Evolutionary conservation across 805 yeast species (phyloP), one percentile per base, ranked within the genome.

Genomic region (Gaillardinia entomophila): DNA sequence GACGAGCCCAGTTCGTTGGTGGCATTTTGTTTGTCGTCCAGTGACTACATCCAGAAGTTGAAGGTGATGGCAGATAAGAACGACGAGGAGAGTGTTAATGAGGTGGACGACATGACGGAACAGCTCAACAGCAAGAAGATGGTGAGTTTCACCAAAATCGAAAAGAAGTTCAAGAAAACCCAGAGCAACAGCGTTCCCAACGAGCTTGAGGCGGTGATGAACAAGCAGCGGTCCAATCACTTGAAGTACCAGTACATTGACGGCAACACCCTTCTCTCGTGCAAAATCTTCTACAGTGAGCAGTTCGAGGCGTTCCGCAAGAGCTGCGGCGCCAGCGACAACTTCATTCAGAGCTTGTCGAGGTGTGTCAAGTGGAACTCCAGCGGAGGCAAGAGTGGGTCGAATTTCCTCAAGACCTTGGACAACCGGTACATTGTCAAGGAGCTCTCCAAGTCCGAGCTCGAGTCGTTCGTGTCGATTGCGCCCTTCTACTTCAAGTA

Each of bases 401-500:
- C 96, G 3, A 86, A 87, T 2, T 92, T 92, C 54, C 65, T 92
- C 56, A 92, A 92, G 51, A 92, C 98, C 0, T 60, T 86, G 28
- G 98, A 92, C 59, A 86, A 88, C 49, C 62, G 97, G 37, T 80
- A 88, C 42, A 84, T 92, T 32, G 77, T 92, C 27, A 92, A 92
- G 58, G 96, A 92, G 49, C 64, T 92, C 27, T 80, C 95, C 4
- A 85, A 82, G 44, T 71, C 83, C 1, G 99, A 92, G 55, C 66
- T 90, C 35, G 97, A 92, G 43, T 86, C 97, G 11, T 92, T 92
- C 66, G 83, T 89, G 18, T 84, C 83, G 37, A 87, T 94, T 66
- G 97, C 98, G 0, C 97, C 97, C 4, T 86, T 89, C 42, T 92
- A 92, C 58, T 92, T 92, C 64, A 94, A 86, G 57, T 92, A 90